Evolutionary conservation across 1,284 basidiomycete species (phyloP).

Genomic region (Pulchroboletus neoregius): DNA sequence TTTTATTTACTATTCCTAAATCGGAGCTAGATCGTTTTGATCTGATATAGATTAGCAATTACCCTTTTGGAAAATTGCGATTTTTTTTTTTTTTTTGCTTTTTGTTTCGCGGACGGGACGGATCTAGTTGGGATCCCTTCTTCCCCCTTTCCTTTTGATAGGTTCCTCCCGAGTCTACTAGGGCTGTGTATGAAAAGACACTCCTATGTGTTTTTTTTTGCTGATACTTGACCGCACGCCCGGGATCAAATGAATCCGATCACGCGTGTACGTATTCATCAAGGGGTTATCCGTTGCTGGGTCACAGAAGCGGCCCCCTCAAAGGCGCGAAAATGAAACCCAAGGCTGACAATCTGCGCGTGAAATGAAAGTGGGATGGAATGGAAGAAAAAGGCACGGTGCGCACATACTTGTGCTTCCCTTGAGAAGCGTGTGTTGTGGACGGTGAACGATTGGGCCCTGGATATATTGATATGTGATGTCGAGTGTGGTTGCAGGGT

Average conservation of each 20-base stretch:
- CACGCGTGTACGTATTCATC: neutral
- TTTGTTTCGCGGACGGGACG: constrained; percentile 7
- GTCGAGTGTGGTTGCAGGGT: neutral
- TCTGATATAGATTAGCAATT: constrained; percentile 22
- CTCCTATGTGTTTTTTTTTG: neutral
- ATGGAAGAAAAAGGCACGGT: constrained; percentile 3
- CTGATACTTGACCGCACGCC: neutral
- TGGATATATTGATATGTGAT: neutral
- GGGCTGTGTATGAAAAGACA: neutral
- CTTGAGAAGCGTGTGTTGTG: neutral
- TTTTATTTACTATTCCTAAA: neutral
- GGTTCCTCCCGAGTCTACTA: neutral
- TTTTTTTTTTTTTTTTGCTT: neutral
- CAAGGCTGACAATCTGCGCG: neutral
- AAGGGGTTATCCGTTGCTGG: neutral
- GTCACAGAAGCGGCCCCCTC: neutral
- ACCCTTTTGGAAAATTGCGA: neutral
- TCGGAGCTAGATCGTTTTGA: constrained; percentile 21
- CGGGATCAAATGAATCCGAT: constrained; percentile 1
- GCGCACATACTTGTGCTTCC: no score
- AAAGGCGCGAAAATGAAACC: constrained; percentile 4
- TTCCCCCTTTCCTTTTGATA: neutral
- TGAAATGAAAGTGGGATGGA: constrained; percentile 8
- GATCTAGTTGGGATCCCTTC: constrained; percentile 10
- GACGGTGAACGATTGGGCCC: neutral